Percentiles rank a stretch among this genome's conserved stretches.
phyloP scores from a whole-genome alignment of 768 basidiomycete species.

The Erythrobasidium yunnanense region DNA sequence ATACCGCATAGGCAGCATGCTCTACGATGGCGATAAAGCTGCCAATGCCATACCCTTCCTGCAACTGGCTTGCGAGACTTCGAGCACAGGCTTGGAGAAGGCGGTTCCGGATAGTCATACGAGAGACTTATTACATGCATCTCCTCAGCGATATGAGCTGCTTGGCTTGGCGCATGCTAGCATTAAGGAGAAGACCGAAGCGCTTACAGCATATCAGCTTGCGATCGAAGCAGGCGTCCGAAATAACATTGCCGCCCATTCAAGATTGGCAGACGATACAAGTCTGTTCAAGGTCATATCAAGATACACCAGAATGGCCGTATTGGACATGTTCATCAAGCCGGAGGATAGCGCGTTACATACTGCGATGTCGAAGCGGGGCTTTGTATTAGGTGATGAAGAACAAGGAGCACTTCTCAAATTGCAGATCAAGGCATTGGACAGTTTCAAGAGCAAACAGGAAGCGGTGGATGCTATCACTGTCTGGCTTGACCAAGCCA shows the following conservation, averaged over 20 bases:
- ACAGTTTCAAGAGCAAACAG: neutral
- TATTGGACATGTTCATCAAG: neutral
- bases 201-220: neutral
- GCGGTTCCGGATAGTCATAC: no score
- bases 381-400: neutral
- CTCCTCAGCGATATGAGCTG: neutral
- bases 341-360: neutral
- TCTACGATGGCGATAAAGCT: conserved; percentile 15
- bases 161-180: neutral
- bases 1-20: conserved; percentile 1
- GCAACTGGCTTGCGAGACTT: neutral
- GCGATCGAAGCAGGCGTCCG: neutral
- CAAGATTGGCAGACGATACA: neutral
- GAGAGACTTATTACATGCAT: no score
- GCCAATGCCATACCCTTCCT: conserved; percentile 20
- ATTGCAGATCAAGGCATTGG: neutral
- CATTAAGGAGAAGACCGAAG: neutral
- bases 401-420: neutral
- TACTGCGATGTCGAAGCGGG: neutral
- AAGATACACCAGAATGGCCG: conserved; percentile 6
- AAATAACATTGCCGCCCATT: no score
- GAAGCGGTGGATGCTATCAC: neutral
- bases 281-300: neutral
- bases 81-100: neutral
- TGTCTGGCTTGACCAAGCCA: neutral